Evolutionary conservation across 257 asterid species (phyloP).

Genomic region (Jasminum sambac): DNA sequence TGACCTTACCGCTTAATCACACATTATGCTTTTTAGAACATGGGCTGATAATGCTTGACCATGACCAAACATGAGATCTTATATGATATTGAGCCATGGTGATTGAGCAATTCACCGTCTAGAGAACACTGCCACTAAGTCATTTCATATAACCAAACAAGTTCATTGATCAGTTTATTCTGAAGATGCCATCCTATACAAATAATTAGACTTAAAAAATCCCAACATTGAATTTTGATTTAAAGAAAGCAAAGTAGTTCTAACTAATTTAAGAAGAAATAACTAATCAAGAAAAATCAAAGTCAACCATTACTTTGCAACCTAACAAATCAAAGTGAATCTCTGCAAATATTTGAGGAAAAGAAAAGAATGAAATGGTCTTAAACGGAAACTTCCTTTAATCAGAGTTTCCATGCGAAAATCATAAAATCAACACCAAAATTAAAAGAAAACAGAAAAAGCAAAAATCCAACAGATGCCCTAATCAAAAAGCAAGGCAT

Average conservation of each 20-base stretch:
- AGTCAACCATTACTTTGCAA: slow-evolving; percentile 19
- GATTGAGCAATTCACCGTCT: not conserved
- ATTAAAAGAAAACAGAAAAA: not conserved
- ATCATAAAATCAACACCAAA: not conserved
- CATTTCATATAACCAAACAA: not conserved
- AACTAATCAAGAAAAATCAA: slow-evolving; percentile 25
- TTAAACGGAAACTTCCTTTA: not conserved
- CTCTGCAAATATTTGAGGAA: not conserved
- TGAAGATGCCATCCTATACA: not conserved
- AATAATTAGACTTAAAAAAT: not conserved
- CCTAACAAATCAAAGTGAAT: slow-evolving; percentile 5
- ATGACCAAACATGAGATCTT: not conserved
- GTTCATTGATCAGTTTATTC: not conserved
- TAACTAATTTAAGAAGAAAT: not conserved
- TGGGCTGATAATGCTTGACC: not conserved
- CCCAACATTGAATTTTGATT: not conserved
- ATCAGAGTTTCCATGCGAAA: not conserved
- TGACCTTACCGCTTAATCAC: no score
- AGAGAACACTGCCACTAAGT: not conserved
- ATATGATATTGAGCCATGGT: not conserved
- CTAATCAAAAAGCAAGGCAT: no score
- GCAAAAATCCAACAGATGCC: not conserved
- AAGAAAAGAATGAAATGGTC: not conserved
- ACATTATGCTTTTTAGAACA: no score
- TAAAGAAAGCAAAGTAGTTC: not conserved